phyloP scores from a whole-genome alignment of 257 asterid genomes.

The Apocynum venetum region DNA sequence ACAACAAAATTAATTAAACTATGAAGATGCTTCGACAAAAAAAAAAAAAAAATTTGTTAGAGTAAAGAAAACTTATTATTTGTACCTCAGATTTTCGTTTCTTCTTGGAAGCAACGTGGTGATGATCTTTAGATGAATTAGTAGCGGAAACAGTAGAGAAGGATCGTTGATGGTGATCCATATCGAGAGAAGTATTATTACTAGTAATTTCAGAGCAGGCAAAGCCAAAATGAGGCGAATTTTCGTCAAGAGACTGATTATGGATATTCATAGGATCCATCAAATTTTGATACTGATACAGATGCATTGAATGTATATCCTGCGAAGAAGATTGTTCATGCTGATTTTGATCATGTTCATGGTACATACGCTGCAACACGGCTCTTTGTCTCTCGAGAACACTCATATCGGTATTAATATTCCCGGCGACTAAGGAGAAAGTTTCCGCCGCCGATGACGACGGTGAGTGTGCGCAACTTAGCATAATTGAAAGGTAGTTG shows the following conservation, averaged over 20 bases:
- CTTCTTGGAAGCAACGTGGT: constrained; percentile 18
- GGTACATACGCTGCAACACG: constrained; percentile 35
- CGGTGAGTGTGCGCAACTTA: constrained; percentile 18
- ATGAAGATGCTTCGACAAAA: neutral
- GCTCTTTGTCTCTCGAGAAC: constrained; percentile 52
- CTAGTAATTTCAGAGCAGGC: constrained; percentile 20
- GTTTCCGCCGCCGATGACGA: constrained; percentile 18
- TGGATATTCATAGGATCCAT: constrained; percentile 4
- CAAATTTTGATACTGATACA: constrained; percentile 11
- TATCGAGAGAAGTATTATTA: constrained; percentile 2
- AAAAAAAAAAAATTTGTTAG: neutral
- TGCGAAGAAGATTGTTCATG: constrained; percentile 2
- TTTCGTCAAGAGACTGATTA: constrained; percentile 10
- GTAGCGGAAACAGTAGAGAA: constrained; percentile 27
- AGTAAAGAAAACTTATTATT: neutral
- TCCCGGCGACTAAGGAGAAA: constrained; percentile 6
- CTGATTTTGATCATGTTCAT: constrained; percentile 23
- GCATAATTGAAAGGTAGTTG: constrained; percentile 3
- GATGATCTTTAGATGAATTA: constrained; percentile 20
- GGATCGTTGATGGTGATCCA: constrained; percentile 15
- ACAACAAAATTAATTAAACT: neutral
- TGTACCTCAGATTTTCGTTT: constrained; percentile 65
- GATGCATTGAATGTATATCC: neutral
- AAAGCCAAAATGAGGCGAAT: constrained; percentile 16
- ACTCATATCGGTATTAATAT: constrained; percentile 26